Evolutionary conservation across 371 early-diverging fungal genomes (phyloP).

Genomic region (Cladochytrium tenue): DNA sequence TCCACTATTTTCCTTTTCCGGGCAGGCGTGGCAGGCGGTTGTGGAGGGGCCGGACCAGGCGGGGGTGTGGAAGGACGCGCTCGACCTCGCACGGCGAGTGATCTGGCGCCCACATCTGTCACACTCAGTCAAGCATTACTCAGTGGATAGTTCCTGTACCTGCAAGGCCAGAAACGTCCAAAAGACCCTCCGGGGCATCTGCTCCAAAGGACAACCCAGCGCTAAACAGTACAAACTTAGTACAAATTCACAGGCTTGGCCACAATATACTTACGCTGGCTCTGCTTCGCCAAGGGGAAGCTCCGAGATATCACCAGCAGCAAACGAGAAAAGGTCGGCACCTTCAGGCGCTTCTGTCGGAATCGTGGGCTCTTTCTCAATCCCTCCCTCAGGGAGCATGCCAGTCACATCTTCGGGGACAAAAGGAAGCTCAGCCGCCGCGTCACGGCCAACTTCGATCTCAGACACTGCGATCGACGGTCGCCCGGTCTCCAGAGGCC

Average conservation of each 20-base stretch:
- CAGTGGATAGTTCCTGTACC: too few relatives aligned
- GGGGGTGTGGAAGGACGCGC: too few relatives aligned
- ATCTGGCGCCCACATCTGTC: too few relatives aligned
- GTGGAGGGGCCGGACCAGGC: too few relatives aligned
- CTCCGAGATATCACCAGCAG: constrained; percentile 1
- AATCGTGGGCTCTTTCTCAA: not conserved
- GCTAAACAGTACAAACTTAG: too few relatives aligned
- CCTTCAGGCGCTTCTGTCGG: not conserved
- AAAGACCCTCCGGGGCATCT: not conserved
- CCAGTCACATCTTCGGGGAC: constrained; percentile 4
- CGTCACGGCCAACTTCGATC: constrained; percentile 59
- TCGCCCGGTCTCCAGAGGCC: too few relatives aligned
- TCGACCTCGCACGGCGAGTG: too few relatives aligned
- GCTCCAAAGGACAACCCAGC: not conserved
- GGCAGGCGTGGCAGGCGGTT: constrained; percentile 1
- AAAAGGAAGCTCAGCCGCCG: constrained; percentile 32
- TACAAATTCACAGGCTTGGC: too few relatives aligned
- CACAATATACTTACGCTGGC: too few relatives aligned
- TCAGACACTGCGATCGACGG: constrained; percentile 26
- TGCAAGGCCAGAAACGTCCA: constrained; percentile 7
- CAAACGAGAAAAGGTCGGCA: not conserved
- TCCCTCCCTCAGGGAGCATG: not conserved
- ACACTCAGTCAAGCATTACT: too few relatives aligned
- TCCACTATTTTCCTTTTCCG: constrained; percentile 67
- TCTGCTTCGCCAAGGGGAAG: not conserved